Conservation (phyloP, 2,329 filamentous ascomycete species). For the Aureobasidium namibiae region DNA sequence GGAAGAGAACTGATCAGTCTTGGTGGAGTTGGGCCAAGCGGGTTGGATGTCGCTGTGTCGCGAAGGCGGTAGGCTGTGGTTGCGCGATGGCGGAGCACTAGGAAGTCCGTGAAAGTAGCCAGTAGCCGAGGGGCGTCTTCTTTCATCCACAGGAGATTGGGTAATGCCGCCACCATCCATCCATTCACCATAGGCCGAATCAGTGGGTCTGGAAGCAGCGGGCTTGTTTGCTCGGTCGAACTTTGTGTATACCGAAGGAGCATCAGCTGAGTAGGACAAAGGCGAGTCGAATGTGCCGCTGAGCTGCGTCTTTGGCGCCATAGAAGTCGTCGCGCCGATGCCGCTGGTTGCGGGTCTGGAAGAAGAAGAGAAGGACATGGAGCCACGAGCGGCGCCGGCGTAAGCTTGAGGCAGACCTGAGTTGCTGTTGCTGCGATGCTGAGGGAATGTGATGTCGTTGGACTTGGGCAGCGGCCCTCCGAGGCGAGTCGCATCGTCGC, state of each 20-base stretch:
- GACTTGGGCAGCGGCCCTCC: constrained; percentile 17
- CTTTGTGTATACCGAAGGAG: constrained; percentile 28
- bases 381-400: constrained; percentile 22
- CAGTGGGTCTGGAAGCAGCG: background rate
- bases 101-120: constrained; percentile 25
- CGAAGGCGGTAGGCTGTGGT: constrained; percentile 49
- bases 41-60: constrained; percentile 39
- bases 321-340: constrained; percentile 13
- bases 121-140: constrained; percentile 22
- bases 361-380: constrained; percentile 19
- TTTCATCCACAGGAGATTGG: constrained; percentile 16
- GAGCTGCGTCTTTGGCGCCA: constrained; percentile 18
- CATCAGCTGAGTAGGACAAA: constrained; percentile 19
- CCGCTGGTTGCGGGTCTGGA: constrained; percentile 11
- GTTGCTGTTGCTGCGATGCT: constrained; percentile 31
- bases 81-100: constrained; percentile 43
- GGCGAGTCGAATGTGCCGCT: constrained; percentile 17
- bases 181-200: constrained; percentile 11
- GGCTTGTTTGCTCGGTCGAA: constrained; percentile 24
- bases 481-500: constrained; percentile 15
- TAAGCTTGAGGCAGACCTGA: constrained; percentile 27
- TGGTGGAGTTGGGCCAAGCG: constrained; percentile 21
- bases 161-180: background rate
- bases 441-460: constrained; percentile 23
- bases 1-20: constrained; percentile 3